Base-by-base conservation (phyloP, 306 rosid genomes). In the Psophocarpus tetragonolobus region DNA sequence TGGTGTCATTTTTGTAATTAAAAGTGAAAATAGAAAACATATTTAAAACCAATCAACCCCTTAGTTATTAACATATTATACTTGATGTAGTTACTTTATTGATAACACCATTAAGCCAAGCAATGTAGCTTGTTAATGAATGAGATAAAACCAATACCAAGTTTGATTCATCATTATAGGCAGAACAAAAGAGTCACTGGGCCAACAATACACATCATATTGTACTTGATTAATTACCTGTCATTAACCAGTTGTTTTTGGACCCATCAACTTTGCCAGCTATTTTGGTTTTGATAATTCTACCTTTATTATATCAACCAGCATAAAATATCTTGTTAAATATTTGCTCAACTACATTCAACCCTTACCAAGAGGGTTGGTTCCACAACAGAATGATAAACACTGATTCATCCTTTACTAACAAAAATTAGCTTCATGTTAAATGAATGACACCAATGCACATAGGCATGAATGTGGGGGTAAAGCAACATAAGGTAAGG, bases 211-310 rank as follows among this genome's bases (percentile, higher is more conserved):
- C 7, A 54, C 29, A 60, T 60, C 12, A 30, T 73, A 48, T 36
- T 18, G 24, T 36, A 75, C 67, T 75, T 36, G 77, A 68, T 42
- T 26, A 61, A 69, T 75, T 60, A 61, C 73, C 27, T 10, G 48
- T 14, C 20, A 60, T 50, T 75, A 71, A 50, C 35, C 78, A 68
- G 13, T 68, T 74, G 42, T 67, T 54, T 81, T 69, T 69, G 44
- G 66, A 75, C 60, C 78, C 85, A 76, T 29, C 61, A 54, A 53
- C 29, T 35, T 67, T 75, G 73, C 73, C 38, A 68, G 76, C 72
- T 58, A 51, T 20, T 75, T 58, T 45, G 61, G 68, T 64, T 47
- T 21, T 27, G 4, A 63, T 15, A 32, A 56, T 29, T 62, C 61
- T 42, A 68, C 30, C 32, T 68, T 75, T 58, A 64, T 42, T 73